Evolutionary conservation across 169 alveolate genomes (phyloP).

Genomic region (Amoebophrya sp.): DNA sequence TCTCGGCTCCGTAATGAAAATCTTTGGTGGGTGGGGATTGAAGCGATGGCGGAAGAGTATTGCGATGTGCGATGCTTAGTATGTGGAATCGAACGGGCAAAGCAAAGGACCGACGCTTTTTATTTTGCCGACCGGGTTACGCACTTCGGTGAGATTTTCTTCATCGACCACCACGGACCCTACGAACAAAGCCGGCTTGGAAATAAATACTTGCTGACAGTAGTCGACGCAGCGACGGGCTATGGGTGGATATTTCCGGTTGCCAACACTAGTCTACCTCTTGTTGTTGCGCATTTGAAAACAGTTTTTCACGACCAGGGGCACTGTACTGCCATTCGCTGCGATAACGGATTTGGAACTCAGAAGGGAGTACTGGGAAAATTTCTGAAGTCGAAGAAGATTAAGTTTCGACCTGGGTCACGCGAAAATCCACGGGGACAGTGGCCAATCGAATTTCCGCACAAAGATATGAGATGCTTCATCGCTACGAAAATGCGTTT

Average conservation of each 20-base stretch:
- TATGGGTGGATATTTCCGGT: neutral
- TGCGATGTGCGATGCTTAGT: neutral
- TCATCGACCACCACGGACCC: neutral
- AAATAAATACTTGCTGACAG: neutral
- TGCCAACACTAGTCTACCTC: neutral
- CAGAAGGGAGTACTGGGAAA: neutral
- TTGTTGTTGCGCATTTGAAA: neutral
- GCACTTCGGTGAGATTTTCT: neutral
- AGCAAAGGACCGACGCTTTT: neutral
- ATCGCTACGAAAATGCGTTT: neutral
- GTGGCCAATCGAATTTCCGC: neutral
- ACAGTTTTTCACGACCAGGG: neutral
- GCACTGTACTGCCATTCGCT: neutral
- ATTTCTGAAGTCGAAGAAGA: neutral
- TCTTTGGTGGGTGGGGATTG: neutral
- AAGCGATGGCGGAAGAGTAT: neutral
- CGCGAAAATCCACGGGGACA: constrained; percentile 1
- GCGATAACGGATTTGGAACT: neutral
- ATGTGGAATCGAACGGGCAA: neutral
- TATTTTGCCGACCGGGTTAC: neutral
- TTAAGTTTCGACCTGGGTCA: neutral
- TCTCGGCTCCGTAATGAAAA: neutral
- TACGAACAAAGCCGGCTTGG: neutral
- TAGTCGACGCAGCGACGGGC: neutral
- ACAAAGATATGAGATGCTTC: neutral